Conservation (phyloP, 768 basidiomycete species). For the Dioszegia aurantiaca region DNA sequence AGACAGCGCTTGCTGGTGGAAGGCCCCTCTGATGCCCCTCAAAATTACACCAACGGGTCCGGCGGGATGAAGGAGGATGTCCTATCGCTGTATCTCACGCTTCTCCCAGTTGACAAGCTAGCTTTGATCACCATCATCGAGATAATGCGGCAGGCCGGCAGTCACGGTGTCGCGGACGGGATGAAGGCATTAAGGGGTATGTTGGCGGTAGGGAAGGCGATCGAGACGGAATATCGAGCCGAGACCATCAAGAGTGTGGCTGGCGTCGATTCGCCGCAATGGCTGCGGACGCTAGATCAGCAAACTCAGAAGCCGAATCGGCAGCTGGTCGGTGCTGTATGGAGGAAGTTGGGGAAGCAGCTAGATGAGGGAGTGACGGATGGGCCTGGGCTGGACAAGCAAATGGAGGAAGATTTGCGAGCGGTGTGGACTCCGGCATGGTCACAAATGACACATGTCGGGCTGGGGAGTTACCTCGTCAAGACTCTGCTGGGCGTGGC, state of each 20-base stretch:
- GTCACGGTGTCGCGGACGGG: slow-evolving; percentile 73
- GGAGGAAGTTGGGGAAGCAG: slow-evolving; percentile 31
- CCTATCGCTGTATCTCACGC: slow-evolving; percentile 69
- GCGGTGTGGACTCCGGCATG: slow-evolving; percentile 60
- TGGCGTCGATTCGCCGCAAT: slow-evolving; percentile 40
- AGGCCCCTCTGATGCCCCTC: slow-evolving; percentile 22
- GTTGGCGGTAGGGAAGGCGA: slow-evolving; percentile 71
- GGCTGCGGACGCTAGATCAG: slow-evolving; percentile 38
- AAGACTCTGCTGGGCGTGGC: slow-evolving; percentile 82
- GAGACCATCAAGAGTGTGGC: slow-evolving; percentile 60
- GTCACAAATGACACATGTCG: slow-evolving; percentile 72
- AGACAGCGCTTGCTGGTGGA: slow-evolving; percentile 8
- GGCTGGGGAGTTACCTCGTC: slow-evolving; percentile 77
- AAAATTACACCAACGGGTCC: slow-evolving; percentile 11
- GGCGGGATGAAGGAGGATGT: slow-evolving; percentile 36
- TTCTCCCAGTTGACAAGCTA: slow-evolving; percentile 72
- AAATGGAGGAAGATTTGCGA: slow-evolving; percentile 20
- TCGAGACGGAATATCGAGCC: slow-evolving; percentile 88
- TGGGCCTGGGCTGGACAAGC: not conserved
- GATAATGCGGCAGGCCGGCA: slow-evolving; percentile 69
- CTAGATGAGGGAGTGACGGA: not conserved
- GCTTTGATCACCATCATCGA: slow-evolving; percentile 87
- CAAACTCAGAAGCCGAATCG: slow-evolving; percentile 37
- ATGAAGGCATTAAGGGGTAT: slow-evolving; percentile 87
- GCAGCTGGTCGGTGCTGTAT: slow-evolving; percentile 27